phyloP scores from a whole-genome alignment of 2,329 filamentous ascomycete genomes.

The Penicillium italicum region DNA sequence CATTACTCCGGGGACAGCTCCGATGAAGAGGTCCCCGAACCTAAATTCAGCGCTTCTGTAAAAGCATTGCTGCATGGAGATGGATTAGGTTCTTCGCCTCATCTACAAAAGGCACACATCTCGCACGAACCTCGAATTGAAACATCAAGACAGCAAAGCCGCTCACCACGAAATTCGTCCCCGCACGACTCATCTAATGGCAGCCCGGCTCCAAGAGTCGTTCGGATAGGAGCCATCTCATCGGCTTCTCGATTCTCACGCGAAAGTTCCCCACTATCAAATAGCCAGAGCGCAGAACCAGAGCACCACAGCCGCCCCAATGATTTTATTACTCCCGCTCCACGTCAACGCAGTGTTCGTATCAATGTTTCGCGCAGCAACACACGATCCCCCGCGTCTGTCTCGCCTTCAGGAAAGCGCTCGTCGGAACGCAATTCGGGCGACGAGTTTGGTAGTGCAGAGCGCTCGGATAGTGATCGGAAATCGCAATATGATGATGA shows the following conservation, averaged over 20 bases:
- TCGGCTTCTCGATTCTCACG: conserved; percentile 31
- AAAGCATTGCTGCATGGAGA: conserved; percentile 70
- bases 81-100: conserved; percentile 49
- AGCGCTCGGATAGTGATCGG: conserved; percentile 34
- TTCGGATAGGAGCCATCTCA: conserved; percentile 38
- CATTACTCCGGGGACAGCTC: conserved; percentile 70
- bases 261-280: conserved; percentile 40
- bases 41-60: conserved; percentile 88
- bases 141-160: conserved; percentile 31
- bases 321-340: conserved; percentile 47
- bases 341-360: conserved; percentile 43
- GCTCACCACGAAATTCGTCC: conserved; percentile 34
- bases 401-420: conserved; percentile 35
- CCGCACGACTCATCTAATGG: conserved; percentile 40
- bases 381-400: conserved; percentile 41
- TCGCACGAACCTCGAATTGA: conserved; percentile 26
- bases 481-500: conserved; percentile 36
- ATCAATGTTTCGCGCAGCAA: conserved; percentile 42
- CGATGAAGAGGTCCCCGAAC: conserved; percentile 86
- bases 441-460: conserved; percentile 33
- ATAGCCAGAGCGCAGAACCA: conserved; percentile 31
- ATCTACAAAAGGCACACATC: conserved; percentile 29
- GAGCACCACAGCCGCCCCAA: conserved; percentile 26
- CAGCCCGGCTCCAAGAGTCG: conserved; percentile 42
- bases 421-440: conserved; percentile 29